Percentiles rank a stretch among this genome's conserved stretches.
phyloP scores from a whole-genome alignment of 164 flowering plant species.

The Vitis labrusca region DNA sequence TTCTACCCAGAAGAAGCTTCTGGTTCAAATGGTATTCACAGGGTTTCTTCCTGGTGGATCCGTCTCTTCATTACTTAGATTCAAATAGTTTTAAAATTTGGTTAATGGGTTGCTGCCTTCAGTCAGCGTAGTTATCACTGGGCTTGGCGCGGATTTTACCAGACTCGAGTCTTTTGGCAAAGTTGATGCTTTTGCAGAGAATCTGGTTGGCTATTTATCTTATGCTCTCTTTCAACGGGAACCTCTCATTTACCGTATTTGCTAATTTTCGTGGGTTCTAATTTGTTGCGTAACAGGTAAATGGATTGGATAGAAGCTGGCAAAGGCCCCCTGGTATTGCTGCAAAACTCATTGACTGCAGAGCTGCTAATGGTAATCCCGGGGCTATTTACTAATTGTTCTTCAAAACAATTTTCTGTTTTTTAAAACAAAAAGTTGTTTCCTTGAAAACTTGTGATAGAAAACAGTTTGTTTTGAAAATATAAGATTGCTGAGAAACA shows the following conservation, averaged over 20 bases:
- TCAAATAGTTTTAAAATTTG: not conserved
- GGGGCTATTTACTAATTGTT: too few relatives aligned
- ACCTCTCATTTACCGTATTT: not conserved
- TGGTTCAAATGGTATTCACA: slow-evolving; percentile 60
- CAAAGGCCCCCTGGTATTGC: slow-evolving; percentile 87
- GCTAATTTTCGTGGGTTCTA: not conserved
- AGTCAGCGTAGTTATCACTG: slow-evolving; percentile 89
- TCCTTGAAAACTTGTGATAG: too few relatives aligned
- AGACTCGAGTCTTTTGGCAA: slow-evolving; percentile 92
- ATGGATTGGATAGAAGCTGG: slow-evolving; percentile 97
- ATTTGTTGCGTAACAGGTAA: slow-evolving; percentile 41
- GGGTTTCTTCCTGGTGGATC: not conserved
- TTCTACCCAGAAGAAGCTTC: slow-evolving; percentile 74
- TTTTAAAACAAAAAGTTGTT: too few relatives aligned
- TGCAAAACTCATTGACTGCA: slow-evolving; percentile 75
- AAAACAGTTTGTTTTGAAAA: too few relatives aligned
- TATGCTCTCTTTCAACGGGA: not conserved
- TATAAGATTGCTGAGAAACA: too few relatives aligned
- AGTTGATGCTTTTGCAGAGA: slow-evolving; percentile 89
- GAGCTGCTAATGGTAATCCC: slow-evolving; percentile 63
- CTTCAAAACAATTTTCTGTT: too few relatives aligned
- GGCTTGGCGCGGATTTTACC: slow-evolving; percentile 90
- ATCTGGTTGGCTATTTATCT: slow-evolving; percentile 45
- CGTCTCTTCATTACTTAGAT: slow-evolving; percentile 6
- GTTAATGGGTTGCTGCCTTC: slow-evolving; percentile 18